Evolutionary conservation across 2,329 filamentous ascomycete species (phyloP).

Genomic region (Aureobasidium vineae): DNA sequence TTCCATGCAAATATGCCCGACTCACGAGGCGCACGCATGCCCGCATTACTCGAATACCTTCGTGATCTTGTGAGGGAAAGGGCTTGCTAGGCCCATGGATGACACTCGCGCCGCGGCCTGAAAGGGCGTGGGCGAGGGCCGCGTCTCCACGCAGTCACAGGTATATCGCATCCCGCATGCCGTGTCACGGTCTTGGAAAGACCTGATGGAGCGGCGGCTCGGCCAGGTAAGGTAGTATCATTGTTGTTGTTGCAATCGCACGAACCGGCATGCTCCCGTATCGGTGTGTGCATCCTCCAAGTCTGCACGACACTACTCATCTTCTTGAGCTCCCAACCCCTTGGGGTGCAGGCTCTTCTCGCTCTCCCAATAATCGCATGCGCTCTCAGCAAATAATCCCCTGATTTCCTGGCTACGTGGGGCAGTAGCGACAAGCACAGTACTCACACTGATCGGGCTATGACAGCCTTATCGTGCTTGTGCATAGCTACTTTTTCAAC

Average conservation of each 20-base stretch:
- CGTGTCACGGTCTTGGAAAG: constrained; percentile 11
- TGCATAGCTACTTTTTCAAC: constrained; percentile 20
- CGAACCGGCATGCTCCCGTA: constrained; percentile 24
- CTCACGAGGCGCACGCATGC: constrained; percentile 24
- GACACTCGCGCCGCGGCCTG: constrained; percentile 6
- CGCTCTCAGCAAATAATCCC: neutral
- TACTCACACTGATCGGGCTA: constrained; percentile 5
- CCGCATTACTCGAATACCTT: constrained; percentile 18
- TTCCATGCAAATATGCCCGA: constrained; percentile 26
- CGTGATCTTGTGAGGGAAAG: constrained; percentile 14
- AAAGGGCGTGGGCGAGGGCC: constrained; percentile 3
- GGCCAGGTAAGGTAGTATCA: constrained; percentile 10
- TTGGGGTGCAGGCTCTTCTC: neutral
- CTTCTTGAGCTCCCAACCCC: constrained; percentile 9
- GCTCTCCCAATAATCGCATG: neutral
- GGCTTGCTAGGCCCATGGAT: constrained; percentile 10
- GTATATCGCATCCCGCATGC: constrained; percentile 16
- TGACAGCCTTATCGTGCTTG: constrained; percentile 13
- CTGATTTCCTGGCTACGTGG: constrained; percentile 7
- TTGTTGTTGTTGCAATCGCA: constrained; percentile 18
- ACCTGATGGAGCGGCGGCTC: constrained; percentile 7
- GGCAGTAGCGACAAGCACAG: constrained; percentile 13
- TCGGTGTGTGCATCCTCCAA: constrained; percentile 1
- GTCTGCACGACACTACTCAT: constrained; percentile 16
- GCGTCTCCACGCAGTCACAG: constrained; percentile 15